Conservation (phyloP, 805 yeast species). For the Metschnikowia amazonensis region DNA sequence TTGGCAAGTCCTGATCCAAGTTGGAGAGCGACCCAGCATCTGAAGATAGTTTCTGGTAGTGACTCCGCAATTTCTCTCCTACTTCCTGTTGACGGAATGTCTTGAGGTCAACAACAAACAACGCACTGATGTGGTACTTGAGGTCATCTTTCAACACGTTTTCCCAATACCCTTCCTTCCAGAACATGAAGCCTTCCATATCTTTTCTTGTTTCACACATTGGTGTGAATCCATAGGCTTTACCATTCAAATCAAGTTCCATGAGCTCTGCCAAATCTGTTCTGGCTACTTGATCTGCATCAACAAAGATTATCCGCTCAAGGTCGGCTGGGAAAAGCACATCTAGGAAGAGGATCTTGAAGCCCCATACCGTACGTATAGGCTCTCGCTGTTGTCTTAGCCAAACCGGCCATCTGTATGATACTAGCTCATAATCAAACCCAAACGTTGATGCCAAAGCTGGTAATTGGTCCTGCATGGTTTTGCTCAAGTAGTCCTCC, state of each 20-base stretch:
- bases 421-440: slow-evolving; percentile 71
- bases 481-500: slow-evolving; percentile 74
- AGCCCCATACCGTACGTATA: slow-evolving; percentile 83
- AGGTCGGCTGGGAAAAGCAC: slow-evolving; percentile 79
- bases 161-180: slow-evolving; percentile 94
- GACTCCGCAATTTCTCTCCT: slow-evolving; percentile 78
- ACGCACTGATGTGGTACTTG: slow-evolving; percentile 80
- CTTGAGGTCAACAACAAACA: slow-evolving; percentile 74
- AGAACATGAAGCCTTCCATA: slow-evolving; percentile 82
- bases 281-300: slow-evolving; percentile 79
- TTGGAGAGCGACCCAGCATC: slow-evolving; percentile 79
- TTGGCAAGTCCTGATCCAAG: slow-evolving; percentile 92
- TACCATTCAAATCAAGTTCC: slow-evolving; percentile 67
- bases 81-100: slow-evolving; percentile 61
- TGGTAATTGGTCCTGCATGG: slow-evolving; percentile 60
- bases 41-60: slow-evolving; percentile 75
- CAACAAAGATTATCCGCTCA: slow-evolving; percentile 76
- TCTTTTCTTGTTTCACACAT: slow-evolving; percentile 79
- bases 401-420: slow-evolving; percentile 94
- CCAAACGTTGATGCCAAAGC: slow-evolving; percentile 52
- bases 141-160: slow-evolving; percentile 51
- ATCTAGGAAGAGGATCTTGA: slow-evolving; percentile 81
- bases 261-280: slow-evolving; percentile 68
- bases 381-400: slow-evolving; percentile 71
- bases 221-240: slow-evolving; percentile 84